Evolutionary conservation across 1,284 basidiomycete genomes (phyloP), one percentile per base, ranked within the genome.

Genomic region (Malassezia sympodialis): DNA sequence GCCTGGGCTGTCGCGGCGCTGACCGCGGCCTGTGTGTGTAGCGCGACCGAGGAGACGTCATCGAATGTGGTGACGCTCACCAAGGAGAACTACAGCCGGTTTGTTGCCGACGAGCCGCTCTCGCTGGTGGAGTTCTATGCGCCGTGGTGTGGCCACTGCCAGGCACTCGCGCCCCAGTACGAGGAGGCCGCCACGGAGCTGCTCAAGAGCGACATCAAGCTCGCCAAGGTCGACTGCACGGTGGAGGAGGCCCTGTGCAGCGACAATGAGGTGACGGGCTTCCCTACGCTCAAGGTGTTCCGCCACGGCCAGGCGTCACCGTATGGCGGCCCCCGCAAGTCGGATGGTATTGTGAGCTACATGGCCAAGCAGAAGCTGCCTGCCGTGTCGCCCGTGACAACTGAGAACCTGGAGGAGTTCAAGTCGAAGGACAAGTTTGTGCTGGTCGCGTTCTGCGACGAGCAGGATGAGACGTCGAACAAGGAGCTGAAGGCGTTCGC

Each of bases 321-420:
- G 17, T 98, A 98, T 78, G 77, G 75, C 59, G 94, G 94, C 45
- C 86, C 90, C 41, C 82, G 94, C 56, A 89, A 96, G 78, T 85
- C 90, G 15, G 94, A 98, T 65, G 93, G 94, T 28, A 98, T 99
- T 72, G 80, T 96, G 76, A 85, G 84, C 75, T 96, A 96, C 81
- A 96, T 99, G 94, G 77, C 83, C 80, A 96, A 98, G 90, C 94
- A 96, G 81, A 84, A 88, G 8, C 83, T 98, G 17, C 94, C 94
- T n/a, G 89, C 94, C 37, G 84, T 98, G 45, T 84, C 88, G 5
- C 80, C 82, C 32, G 82, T 99, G 31, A 87, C 84, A 2, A 77
- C 79, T 21, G 81, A 78, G 43, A 87, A 86, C 76, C 83, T 87
- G 73, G 81, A 84, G 50, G 87, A 91, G 61, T 96, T 98, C 82